Conservation (phyloP, 305 asterid species). For the Fraxinus platypoda region DNA sequence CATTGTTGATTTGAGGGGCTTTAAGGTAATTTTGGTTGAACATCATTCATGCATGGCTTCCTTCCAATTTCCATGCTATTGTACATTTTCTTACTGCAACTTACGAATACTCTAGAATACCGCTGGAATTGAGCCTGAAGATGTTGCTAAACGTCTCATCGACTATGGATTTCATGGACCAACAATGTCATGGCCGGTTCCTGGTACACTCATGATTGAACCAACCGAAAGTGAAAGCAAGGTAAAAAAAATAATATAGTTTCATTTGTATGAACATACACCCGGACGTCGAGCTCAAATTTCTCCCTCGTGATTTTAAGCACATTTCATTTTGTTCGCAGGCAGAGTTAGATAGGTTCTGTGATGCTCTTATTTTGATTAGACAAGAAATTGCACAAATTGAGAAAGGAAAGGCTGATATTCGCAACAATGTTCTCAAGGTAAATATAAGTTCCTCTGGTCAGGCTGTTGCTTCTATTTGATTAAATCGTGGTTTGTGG, state of each 20-base stretch:
- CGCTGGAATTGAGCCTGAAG: slow-evolving; percentile 97
- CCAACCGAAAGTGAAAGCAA: slow-evolving; percentile 51
- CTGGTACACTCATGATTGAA: slow-evolving; percentile 60
- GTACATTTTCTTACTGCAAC: slow-evolving; percentile 13
- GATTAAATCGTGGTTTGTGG: not conserved
- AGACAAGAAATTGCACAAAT: slow-evolving; percentile 83
- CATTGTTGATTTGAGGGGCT: slow-evolving; percentile 84
- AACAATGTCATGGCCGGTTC: slow-evolving; percentile 61
- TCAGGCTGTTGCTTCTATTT: not conserved
- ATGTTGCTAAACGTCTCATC: slow-evolving; percentile 94
- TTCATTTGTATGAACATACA: not conserved
- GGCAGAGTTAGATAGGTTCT: slow-evolving; percentile 95
- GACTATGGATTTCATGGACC: slow-evolving; percentile 85
- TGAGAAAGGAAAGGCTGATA: slow-evolving; percentile 84
- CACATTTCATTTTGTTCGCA: slow-evolving; percentile 29
- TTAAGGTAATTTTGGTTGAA: slow-evolving; percentile 50
- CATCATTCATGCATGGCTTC: not conserved
- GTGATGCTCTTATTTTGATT: slow-evolving; percentile 87
- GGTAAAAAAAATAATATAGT: slow-evolving; percentile 58
- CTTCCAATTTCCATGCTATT: not conserved
- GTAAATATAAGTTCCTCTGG: slow-evolving; percentile 33
- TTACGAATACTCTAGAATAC: slow-evolving; percentile 45
- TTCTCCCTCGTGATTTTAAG: not conserved
- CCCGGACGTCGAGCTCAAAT: not conserved
- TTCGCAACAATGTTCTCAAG: slow-evolving; percentile 86